These are phyloP conservation scores for Panicum virgatum DNA, from an alignment of 202 grass and related monocot species.

Conservation along the genomic window DNA sequence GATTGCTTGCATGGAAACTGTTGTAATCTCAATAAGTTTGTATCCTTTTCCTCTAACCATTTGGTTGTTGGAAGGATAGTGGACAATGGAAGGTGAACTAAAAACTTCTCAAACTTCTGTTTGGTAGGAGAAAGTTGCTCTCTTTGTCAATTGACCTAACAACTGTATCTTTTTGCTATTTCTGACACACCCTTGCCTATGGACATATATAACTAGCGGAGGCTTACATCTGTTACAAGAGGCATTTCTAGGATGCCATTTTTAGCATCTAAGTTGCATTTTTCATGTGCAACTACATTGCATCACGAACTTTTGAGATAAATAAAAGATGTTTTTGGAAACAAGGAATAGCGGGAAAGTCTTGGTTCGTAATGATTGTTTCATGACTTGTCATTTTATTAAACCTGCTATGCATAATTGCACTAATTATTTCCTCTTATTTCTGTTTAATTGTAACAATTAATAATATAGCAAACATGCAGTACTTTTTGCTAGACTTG, in stretches of 20 bases:
- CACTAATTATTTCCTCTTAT: background rate
- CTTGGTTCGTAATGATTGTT: background rate
- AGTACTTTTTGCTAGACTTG: constrained; percentile 1
- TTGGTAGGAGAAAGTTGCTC: constrained; percentile 24
- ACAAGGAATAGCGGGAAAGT: background rate
- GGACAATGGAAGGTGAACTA: constrained; percentile 33
- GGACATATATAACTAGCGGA: constrained; percentile 26
- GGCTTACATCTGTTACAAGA: constrained; percentile 17
- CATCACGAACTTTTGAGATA: background rate
- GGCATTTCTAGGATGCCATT: constrained; percentile 33
- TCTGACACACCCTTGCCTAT: constrained; percentile 31
- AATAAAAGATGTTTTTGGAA: constrained; percentile 28
- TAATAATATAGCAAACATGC: background rate
- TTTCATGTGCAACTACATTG: constrained; percentile 9
- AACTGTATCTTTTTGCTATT: constrained; percentile 24
- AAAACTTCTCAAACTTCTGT: constrained; percentile 16
- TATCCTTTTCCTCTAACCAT: constrained; percentile 8
- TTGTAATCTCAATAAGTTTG: constrained; percentile 25
- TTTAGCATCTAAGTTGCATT: constrained; percentile 33
- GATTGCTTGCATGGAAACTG: constrained; percentile 30
- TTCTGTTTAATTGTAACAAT: background rate
- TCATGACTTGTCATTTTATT: constrained; percentile 2
- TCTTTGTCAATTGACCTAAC: constrained; percentile 29
- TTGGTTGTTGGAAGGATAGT: constrained; percentile 27
- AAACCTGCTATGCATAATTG: background rate